Conservation (phyloP, 352 stramenopile species). For the Globisporangium heterothallicum region DNA sequence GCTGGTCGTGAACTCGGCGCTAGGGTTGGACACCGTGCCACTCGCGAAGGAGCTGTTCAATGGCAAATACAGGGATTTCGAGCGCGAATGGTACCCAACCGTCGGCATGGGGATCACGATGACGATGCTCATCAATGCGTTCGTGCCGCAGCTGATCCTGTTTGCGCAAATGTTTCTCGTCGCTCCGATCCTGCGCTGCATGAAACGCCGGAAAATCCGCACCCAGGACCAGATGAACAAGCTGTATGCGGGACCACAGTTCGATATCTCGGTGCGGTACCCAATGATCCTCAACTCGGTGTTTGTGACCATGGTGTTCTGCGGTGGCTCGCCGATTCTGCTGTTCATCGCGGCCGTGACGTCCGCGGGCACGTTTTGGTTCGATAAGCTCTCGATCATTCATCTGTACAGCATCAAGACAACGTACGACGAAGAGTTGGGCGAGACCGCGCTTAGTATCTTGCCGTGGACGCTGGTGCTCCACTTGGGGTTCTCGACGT, state of each 20-base stretch:
- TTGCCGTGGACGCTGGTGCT: slow-evolving; percentile 67
- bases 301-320: slow-evolving; percentile 82
- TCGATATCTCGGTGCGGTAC: slow-evolving; percentile 78
- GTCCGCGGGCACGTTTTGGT: slow-evolving; percentile 57
- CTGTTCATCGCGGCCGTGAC: slow-evolving; percentile 72
- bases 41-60: slow-evolving; percentile 58
- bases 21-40: slow-evolving; percentile 35
- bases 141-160: slow-evolving; percentile 59
- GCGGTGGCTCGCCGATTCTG: slow-evolving; percentile 68
- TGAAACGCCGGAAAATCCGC: slow-evolving; percentile 34
- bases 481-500: slow-evolving; percentile 71
- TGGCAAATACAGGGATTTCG: slow-evolving; percentile 78
- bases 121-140: slow-evolving; percentile 83
- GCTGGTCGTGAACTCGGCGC: slow-evolving; percentile 63
- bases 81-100: slow-evolving; percentile 81
- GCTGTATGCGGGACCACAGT: slow-evolving; percentile 63
- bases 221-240: slow-evolving; percentile 77
- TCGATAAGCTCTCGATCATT: slow-evolving; percentile 80
- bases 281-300: slow-evolving; percentile 81
- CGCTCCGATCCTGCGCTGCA: slow-evolving; percentile 36
- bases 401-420: slow-evolving; percentile 75
- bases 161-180: slow-evolving; percentile 58
- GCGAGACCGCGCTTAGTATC: slow-evolving; percentile 44
- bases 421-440: slow-evolving; percentile 73
- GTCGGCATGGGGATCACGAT: slow-evolving; percentile 85